These are phyloP conservation scores for Backusella mclennaniae DNA, from an alignment of 192 early-diverging fungal species.

Conservation along the genomic window DNA sequence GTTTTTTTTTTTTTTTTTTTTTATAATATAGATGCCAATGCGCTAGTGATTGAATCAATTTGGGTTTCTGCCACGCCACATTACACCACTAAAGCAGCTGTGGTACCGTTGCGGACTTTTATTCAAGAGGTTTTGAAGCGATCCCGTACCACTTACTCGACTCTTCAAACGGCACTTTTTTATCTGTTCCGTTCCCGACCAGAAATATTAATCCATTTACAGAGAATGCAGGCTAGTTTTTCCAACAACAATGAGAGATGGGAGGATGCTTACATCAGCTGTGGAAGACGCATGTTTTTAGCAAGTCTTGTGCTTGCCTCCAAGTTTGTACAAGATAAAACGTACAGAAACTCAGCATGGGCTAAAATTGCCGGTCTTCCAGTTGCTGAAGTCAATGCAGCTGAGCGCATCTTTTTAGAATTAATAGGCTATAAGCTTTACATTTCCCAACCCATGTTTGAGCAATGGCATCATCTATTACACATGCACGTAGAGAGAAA, in stretches of 20 bases:
- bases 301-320: constrained; percentile 85
- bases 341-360: constrained; percentile 91
- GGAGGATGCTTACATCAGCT: constrained; percentile 45
- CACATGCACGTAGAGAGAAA: constrained; percentile 23
- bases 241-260: not conserved
- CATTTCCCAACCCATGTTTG: constrained; percentile 44
- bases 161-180: constrained; percentile 72
- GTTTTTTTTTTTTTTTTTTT: too few species aligned
- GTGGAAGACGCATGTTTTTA: constrained; percentile 83
- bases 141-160: constrained; percentile 70
- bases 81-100: constrained; percentile 37
- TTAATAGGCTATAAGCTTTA: constrained; percentile 80
- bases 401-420: constrained; percentile 79
- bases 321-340: constrained; percentile 87
- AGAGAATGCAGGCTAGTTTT: constrained; percentile 7
- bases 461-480: constrained; percentile 36
- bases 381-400: constrained; percentile 76
- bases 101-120: constrained; percentile 57
- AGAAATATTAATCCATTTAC: constrained; percentile 18
- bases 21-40: constrained; percentile 48
- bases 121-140: constrained; percentile 72
- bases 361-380: constrained; percentile 85
- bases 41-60: constrained; percentile 54
- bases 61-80: constrained; percentile 38
- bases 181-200: constrained; percentile 56